Conservation (phyloP, 257 asterid species). For the Paulownia fortunei region DNA sequence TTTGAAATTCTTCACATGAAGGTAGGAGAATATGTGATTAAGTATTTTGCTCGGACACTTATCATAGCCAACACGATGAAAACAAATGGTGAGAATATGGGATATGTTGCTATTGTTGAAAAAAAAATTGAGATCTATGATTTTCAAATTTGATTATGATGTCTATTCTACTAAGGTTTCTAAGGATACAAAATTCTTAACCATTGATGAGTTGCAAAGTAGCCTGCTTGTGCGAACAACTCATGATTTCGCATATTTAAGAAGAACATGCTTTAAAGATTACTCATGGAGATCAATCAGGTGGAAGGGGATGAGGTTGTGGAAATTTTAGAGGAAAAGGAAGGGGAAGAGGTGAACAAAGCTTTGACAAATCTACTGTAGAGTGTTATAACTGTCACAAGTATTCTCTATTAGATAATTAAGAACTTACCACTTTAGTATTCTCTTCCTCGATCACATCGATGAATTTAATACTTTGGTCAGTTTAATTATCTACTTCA, state of each 20-base stretch:
- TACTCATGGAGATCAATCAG: too few species aligned
- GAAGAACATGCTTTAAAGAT: conserved; percentile 20
- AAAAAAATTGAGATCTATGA: conserved; percentile 4
- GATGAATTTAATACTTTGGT: too few species aligned
- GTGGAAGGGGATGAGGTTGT: background rate
- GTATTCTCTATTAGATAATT: too few species aligned
- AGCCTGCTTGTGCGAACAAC: conserved; percentile 22
- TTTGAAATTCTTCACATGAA: too few species aligned
- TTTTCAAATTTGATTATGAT: background rate
- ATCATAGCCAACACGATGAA: too few species aligned
- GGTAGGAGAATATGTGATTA: too few species aligned
- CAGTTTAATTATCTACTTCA: too few species aligned
- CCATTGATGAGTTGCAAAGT: conserved; percentile 20
- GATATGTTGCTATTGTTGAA: background rate
- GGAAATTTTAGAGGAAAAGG: conserved; percentile 3
- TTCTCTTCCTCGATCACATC: too few species aligned
- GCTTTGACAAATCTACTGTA: background rate
- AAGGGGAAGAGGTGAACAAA: background rate
- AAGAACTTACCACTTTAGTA: too few species aligned
- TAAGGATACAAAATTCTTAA: background rate
- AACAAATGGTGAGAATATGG: background rate
- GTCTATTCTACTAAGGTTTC: conserved; percentile 21
- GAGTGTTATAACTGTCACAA: conserved; percentile 21
- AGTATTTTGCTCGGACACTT: too few species aligned
- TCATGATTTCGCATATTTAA: background rate